Evolutionary conservation across 2,329 filamentous ascomycete species (phyloP), one percentile per base, ranked within the genome.

Genomic region (Chaetomium sp.): DNA sequence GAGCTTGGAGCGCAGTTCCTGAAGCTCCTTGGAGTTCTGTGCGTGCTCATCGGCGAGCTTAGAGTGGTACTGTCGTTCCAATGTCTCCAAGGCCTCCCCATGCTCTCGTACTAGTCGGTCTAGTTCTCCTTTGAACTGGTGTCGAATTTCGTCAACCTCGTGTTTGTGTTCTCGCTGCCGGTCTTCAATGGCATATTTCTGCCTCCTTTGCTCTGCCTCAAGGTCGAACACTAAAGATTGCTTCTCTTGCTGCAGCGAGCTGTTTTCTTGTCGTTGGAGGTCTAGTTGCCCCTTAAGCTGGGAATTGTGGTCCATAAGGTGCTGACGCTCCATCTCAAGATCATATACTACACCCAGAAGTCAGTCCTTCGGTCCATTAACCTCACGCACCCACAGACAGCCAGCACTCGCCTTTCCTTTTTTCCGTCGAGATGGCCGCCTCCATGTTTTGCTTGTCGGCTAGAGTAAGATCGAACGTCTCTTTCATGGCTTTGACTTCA

Each of bases 351-450:
- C 3, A 53, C 3, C 1, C 4, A 12, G 5, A 10, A 7, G 48
- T 68, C 46, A 70, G 63, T 51, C 52, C 46, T 5, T 36, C n/a
- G 10, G 6, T 9, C 12, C 6, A 19, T 9, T 34, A 37, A 42
- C 32, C 37, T 19, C 8, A 33, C 19, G 19, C 19, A 27, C 19
- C 19, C 19, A 27, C 19, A 3, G 34, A 19, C n/a, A 10, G n/a
- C 11, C 6, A 27, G 14, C 12, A 72, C 82, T 62, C 76, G 94
- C 89, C 83, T 79, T 85, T 82, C 51, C 78, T 79, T 67, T 92
- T 95, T 61, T 88, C 87, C 8, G 88, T 64, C 12, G 86, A 82
- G 46, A 95, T 78, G 0, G 85, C 81, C 59, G 94, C 87, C 64
- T 92, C 89, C 58, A 90, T 76, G 5, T 78, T 80, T 55, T 81